Evolutionary conservation across 306 rosid genomes (phyloP).

Genomic region (Malus sylvestris): DNA sequence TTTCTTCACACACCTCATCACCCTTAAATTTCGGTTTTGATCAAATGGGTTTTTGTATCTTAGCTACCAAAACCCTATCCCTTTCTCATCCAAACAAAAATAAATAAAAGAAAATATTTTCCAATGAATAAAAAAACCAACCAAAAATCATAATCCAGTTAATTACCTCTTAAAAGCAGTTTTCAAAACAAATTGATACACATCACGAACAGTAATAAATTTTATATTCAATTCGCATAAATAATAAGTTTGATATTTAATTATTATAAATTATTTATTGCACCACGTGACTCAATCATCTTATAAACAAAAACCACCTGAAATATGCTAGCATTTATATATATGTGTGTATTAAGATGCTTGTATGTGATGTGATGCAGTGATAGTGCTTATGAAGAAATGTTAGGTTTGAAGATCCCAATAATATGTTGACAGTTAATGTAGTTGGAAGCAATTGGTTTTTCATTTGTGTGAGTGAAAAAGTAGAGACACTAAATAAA

Average conservation of each 20-base stretch:
- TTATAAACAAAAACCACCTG: background rate
- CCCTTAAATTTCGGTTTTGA: background rate
- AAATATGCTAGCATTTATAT: background rate
- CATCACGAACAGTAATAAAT: background rate
- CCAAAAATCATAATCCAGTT: background rate
- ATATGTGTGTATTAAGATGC: too few relatives aligned
- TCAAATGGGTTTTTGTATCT: background rate
- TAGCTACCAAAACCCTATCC: background rate
- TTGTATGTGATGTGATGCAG: background rate
- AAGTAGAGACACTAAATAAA: background rate
- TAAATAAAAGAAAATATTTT: background rate
- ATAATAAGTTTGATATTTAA: too few relatives aligned
- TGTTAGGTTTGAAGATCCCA: background rate
- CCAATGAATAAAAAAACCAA: background rate
- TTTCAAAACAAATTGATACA: background rate
- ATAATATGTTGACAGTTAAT: background rate
- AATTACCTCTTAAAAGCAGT: background rate
- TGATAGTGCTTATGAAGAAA: background rate
- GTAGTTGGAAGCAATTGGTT: background rate
- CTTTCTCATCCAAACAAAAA: background rate
- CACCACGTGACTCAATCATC: background rate
- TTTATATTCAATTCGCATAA: too few relatives aligned
- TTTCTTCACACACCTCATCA: background rate
- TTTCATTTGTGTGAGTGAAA: background rate
- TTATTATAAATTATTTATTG: too few relatives aligned